Percentiles rank a stretch among this genome's conserved stretches.
Evolutionary conservation across 202 grass and related monocot genomes (phyloP).

Genomic region (Bolboschoenoplectus hybrid): DNA sequence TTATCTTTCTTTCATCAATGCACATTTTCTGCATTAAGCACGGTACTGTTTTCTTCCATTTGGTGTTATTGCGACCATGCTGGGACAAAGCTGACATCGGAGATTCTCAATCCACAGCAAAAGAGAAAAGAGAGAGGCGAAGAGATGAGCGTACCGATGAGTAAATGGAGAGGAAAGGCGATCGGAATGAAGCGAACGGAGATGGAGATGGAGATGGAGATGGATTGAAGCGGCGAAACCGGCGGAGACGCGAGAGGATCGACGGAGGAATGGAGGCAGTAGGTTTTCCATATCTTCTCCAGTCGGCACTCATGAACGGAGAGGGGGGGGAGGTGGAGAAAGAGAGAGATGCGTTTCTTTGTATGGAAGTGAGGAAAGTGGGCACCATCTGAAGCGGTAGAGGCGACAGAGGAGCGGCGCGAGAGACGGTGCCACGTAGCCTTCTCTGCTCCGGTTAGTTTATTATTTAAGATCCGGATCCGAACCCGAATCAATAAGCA

Average conservation of each 20-base stretch:
- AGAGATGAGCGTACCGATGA: neutral
- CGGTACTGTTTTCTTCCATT: neutral
- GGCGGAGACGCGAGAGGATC: slow-evolving; percentile 48
- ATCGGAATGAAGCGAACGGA: slow-evolving; percentile 34
- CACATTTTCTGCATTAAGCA: slow-evolving; percentile 15
- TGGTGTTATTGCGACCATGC: neutral
- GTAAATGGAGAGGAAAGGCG: slow-evolving; percentile 16
- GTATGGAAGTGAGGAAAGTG: neutral
- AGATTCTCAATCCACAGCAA: neutral
- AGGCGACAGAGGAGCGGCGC: neutral
- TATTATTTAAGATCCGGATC: neutral
- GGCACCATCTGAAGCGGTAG: neutral
- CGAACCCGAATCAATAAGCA: neutral
- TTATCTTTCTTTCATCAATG: neutral
- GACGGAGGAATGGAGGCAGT: slow-evolving; percentile 37
- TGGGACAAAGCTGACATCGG: slow-evolving; percentile 30
- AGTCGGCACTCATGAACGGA: slow-evolving; percentile 31
- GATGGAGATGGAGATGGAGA: slow-evolving; percentile 33
- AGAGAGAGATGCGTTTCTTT: slow-evolving; percentile 2
- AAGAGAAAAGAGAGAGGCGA: neutral
- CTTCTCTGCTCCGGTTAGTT: neutral
- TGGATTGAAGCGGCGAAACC: slow-evolving; percentile 25
- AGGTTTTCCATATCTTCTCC: slow-evolving; percentile 37
- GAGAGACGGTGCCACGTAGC: slow-evolving; percentile 46
- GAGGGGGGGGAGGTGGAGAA: neutral